Evolutionary conservation across 208 protist species (phyloP), one percentile per base, ranked within the genome.

Genomic region (Leishmania tarentolae): DNA sequence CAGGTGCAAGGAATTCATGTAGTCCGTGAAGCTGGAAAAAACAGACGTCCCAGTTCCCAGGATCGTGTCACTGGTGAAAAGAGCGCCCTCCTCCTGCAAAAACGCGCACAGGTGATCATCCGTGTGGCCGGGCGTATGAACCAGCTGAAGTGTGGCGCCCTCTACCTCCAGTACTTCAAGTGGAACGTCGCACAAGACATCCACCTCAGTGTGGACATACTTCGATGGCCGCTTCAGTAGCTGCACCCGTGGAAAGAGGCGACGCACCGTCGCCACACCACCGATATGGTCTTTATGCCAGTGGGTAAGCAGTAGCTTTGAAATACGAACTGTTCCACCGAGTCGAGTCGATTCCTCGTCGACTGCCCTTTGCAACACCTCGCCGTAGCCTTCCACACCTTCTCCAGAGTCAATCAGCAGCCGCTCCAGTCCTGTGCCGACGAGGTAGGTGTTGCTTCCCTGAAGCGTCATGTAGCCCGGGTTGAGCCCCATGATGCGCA

Each of bases 371-470:
- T 66, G n/a, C 24, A 95, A 79, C 3, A 85, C 75, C 15, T 76
- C 83, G 42, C 72, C 75, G 79, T 92, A 95, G n/a, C 68, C 82
- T 0, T 81, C 75, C 42, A 78, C 79, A 5, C 90, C 90, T 47
- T 94, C 92, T 35, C 90, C 92, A 17, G 89, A 88, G 83, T 95
- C 92, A 63, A 95, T 85, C 53, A 95, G 83, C 35, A 91, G 42
- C 19, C 90, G 85, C 46, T 87, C 72, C 37, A 37, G 31, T 9
- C 90, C 92, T 2, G 85, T 90, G 56, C 92, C 92, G 46, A 95
- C 76, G 72, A 95, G 84, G 73, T 94, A 95, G 17, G 90, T 94
- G 86, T 95, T 95, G 75, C 75, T 91, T 35, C 92, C 92, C n/a
- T 92, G 81, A 3, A 95, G 87, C 1, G 92, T 95, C 86, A 94